phyloP scores from a whole-genome alignment of 2,329 filamentous ascomycete species.

The Fusarium sarcochroum region DNA sequence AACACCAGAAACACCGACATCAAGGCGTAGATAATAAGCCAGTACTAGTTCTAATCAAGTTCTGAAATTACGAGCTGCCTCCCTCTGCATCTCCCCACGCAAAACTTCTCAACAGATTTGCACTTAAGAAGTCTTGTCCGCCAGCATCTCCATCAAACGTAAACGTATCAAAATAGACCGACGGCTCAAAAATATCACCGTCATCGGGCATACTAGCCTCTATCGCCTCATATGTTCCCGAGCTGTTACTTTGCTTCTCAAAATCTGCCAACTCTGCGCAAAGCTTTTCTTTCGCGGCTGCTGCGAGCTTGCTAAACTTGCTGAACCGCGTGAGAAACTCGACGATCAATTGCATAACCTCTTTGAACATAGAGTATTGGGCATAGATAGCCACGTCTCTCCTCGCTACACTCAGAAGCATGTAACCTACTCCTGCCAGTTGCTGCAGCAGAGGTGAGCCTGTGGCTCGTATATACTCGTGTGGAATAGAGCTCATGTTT shows the following conservation, averaged over 20 bases:
- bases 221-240: too few species aligned
- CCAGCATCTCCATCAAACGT: neutral
- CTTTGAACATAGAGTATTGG: neutral
- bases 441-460: conserved; percentile 3
- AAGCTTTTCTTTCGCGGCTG: neutral
- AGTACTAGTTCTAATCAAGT: too few species aligned
- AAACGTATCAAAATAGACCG: neutral
- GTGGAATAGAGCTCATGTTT: neutral
- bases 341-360: neutral
- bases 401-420: neutral
- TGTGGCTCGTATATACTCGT: conserved; percentile 2
- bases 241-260: neutral
- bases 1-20: neutral
- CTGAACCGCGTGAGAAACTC: neutral
- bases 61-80: neutral
- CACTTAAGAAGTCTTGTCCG: neutral
- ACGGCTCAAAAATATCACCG: neutral
- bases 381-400: neutral
- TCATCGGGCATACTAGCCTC: neutral
- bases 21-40: neutral
- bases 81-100: neutral
- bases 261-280: neutral
- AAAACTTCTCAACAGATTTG: neutral
- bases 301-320: neutral
- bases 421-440: neutral